Percentiles rank a stretch among this genome's conserved stretches.
Conservation (phyloP, 2,329 filamentous ascomycete genomes). For the Monosporascus cannonballus region DNA sequence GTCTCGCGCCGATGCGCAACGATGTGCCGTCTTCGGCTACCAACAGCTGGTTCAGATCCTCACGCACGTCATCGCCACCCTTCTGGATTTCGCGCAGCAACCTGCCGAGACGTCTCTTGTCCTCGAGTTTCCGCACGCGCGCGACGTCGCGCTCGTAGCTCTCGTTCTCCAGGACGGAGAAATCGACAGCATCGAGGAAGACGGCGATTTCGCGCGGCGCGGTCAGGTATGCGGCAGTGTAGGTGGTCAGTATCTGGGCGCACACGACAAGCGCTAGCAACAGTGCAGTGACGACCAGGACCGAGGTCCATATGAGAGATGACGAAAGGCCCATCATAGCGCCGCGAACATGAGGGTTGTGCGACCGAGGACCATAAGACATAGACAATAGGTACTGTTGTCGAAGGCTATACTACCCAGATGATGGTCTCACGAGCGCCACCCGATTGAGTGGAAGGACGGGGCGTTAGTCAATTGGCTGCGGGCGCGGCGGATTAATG, state of each 20-base stretch:
- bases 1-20: conserved; percentile 41
- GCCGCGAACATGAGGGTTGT: conserved; percentile 12
- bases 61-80: conserved; percentile 53
- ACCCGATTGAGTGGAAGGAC: neutral
- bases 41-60: conserved; percentile 50
- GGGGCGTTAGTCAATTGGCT: neutral
- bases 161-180: conserved; percentile 58
- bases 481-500: neutral
- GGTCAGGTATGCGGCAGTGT: conserved; percentile 49
- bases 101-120: conserved; percentile 53
- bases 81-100: conserved; percentile 58
- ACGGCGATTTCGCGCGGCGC: conserved; percentile 52
- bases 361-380: conserved; percentile 13
- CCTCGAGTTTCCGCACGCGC: conserved; percentile 52
- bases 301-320: conserved; percentile 49
- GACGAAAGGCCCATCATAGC: conserved; percentile 42
- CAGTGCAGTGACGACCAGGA: conserved; percentile 53
- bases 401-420: neutral
- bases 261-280: conserved; percentile 49
- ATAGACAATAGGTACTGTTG: conserved; percentile 2
- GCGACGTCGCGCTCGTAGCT: conserved; percentile 55
- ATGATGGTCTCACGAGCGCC: too few species aligned
- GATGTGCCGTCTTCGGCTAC: conserved; percentile 37
- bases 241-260: conserved; percentile 44
- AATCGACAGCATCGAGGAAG: conserved; percentile 56